Evolutionary conservation across 2,329 filamentous ascomycete species (phyloP), one percentile per base, ranked within the genome.

Genomic region (Monilinia fructigena): DNA sequence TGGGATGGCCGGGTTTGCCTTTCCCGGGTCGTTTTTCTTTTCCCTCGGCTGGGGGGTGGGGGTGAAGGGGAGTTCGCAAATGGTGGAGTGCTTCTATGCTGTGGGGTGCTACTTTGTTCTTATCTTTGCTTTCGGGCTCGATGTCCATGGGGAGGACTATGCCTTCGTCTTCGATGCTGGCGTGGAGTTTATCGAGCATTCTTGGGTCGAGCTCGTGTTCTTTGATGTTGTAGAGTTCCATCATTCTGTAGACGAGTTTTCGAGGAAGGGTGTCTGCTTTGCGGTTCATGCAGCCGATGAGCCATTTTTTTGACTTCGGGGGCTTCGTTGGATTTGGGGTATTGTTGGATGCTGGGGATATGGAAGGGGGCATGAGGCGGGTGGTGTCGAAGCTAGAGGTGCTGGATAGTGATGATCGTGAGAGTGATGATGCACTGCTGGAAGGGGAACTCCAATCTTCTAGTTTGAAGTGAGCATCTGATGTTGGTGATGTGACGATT

Each of bases 401-500:
- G 35, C 60, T 28, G 50, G 50, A 50, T 60, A 40, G 28, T 6
- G 56, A 58, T 26, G 59, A 55, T 12, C 12, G 35, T 45, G 55
- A 52, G 16, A n/a, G 35, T 31, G 35, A 60, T 14, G 45, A 60
- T 50, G 47, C 52, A 55, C 14, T 52, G n/a, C 53, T 63, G 52
- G 40, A 59, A 45, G 14, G 59, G 55, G 48, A 28, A 23, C 23
- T 47, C 61, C 26, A 53, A 31, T 48, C 59, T 66, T 35, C 20
- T 28, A 65, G 14, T 7, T 58, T 45, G n/a, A 35, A 55, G 26
- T 68, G 65, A 12, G 68, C 66, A 16, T 72, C 70, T 53, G 70
- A 66, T 16, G 71, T 74, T 14, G 72, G 71, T 31, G 70, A 69
- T 20, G 72, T 74, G 52, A 74, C 65, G n/a, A 72, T 68, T 40